Evolutionary conservation across 73 alveolate species (phyloP), one percentile per base, ranked within the genome.

Genomic region (Paramecium pentaurelia): DNA sequence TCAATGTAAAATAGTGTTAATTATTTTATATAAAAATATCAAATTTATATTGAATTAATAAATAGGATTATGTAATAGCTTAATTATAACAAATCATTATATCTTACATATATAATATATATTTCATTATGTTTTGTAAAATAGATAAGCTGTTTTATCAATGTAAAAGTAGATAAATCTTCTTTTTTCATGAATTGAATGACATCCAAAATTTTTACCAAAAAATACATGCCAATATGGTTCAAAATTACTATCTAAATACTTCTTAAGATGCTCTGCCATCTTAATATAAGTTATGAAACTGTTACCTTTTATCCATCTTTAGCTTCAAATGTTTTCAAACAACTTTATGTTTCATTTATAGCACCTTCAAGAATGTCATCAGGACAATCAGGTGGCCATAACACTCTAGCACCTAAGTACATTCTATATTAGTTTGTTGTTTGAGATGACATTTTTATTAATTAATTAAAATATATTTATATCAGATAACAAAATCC

Each of bases 161-260:
- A 96, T 86, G 86, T 97, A 97, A 94, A 98, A 98, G 95, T 97
- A 97, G 58, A 98, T 97, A 93, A 98, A 98, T 75, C 99, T 92
- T 88, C 96, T 97, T 93, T 94, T 96, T 92, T 97, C 99, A 94
- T 98, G 99, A 73, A 96, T 97, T 16, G 99, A 95, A 91, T 97
- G 99, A 91, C 99, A 90, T 4, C 99, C 99, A 90, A 98, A 98
- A 93, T 96, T 95, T 94, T 97, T 98, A 2, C 99, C 99, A 44
- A 98, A 94, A 92, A 98, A 96, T 75, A 98, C 99, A 92, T 98
- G 99, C 99, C 99, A 98, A 96, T 96, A 98, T 10, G 99, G 99
- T 80, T 97, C 99, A 96, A 98, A 98, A 93, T 98, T 98, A 77
- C 97, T 98, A 92, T 98, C 99, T 93, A 96, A 77, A 73, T 95